Evolutionary conservation across 192 early-diverging fungal species (phyloP), one percentile per base, ranked within the genome.

Genomic region (Entrophospora sp.): DNA sequence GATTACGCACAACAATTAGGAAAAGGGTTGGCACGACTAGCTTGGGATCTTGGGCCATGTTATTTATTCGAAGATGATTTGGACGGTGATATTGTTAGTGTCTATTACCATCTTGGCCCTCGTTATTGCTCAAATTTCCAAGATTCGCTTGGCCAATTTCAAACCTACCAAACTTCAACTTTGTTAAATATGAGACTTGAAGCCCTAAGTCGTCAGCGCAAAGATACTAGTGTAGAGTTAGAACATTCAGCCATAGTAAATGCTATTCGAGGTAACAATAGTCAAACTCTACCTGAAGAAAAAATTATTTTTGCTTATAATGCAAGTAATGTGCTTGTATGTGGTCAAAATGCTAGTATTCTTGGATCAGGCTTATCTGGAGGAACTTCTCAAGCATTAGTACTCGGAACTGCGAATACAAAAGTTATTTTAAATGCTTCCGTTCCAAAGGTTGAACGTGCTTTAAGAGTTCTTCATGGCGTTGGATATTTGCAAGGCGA

Each of bases 71-170:
- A 73, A 25, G 87, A 88, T 40, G 70, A 72, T 8, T 32, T 89
- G 34, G 85, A 88, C 69, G 74, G 71, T 1, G 81, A 84, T 67
- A 69, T 77, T 18, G 71, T 88, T 36, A 79, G 79, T 52, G 69
- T 85, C 0, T 74, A 85, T 18, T 87, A 79, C 73, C 76, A 87
- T 37, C 69, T 89, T 10, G 84, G 87, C 5, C 77, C 83, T 35
- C 76, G 85, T 0, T 88, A 89, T 71, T 74, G 72, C 24, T 77
- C 79, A 1, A 77, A 83, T 56, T 89, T 82, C 49, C 86, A 88
- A 61, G 87, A 84, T 57, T 79, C 78, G 9, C 65, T 86, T 2
- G 67, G 75, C 8, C 81, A 86, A 59, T 89, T 88, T 68, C 80
- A 83, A 52, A 86, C 85, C 0, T 84, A 86, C 35, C 85, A 87